A percentile compares a stretch with the other conserved stretches of the same genome.
phyloP scores from a whole-genome alignment of 2,329 filamentous ascomycete genomes.

The Drechslera avenae region DNA sequence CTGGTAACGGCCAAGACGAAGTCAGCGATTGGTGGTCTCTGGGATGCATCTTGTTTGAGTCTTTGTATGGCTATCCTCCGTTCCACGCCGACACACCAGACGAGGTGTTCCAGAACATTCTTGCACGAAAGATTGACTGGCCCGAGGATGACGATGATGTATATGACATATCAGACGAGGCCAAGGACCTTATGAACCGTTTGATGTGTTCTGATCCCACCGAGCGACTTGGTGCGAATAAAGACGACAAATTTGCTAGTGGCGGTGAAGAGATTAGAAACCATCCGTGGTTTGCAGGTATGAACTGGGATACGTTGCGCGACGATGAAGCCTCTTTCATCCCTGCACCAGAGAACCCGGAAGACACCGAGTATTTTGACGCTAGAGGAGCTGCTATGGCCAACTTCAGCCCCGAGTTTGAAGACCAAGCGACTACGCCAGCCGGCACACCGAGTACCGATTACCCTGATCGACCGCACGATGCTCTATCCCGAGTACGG shows the following conservation, averaged over 20 bases:
- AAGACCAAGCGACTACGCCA: slow-evolving; percentile 83
- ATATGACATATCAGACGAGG: slow-evolving; percentile 76
- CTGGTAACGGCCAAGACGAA: slow-evolving; percentile 92
- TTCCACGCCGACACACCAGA: slow-evolving; percentile 92
- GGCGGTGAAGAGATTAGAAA: slow-evolving; percentile 90
- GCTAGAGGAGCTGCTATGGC: slow-evolving; percentile 87
- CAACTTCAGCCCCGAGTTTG: slow-evolving; percentile 90
- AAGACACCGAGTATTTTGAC: slow-evolving; percentile 99
- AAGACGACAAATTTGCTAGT: slow-evolving; percentile 77
- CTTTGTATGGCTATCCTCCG: slow-evolving; percentile 88
- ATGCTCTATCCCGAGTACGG: slow-evolving; percentile 87
- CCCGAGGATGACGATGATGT: slow-evolving; percentile 81
- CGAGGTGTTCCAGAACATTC: slow-evolving; percentile 94
- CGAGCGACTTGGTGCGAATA: slow-evolving; percentile 83
- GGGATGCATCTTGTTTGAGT: slow-evolving; percentile 98
- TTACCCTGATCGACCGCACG: slow-evolving; percentile 88
- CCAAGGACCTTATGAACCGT: slow-evolving; percentile 92
- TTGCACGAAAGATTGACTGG: slow-evolving; percentile 89
- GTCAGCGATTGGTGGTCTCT: slow-evolving; percentile 99
- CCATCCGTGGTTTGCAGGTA: slow-evolving; percentile 84
- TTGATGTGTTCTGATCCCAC: slow-evolving; percentile 84
- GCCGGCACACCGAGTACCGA: slow-evolving; percentile 71
- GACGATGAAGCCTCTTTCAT: slow-evolving; percentile 97
- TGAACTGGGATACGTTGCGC: slow-evolving; percentile 89
- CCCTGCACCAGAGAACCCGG: slow-evolving; percentile 87